Percentiles rank a stretch among this genome's conserved stretches.
These are phyloP conservation scores for Hymenoscyphus fructigenus DNA, from an alignment of 2,329 filamentous ascomycete genomes.

Conservation along the genomic window DNA sequence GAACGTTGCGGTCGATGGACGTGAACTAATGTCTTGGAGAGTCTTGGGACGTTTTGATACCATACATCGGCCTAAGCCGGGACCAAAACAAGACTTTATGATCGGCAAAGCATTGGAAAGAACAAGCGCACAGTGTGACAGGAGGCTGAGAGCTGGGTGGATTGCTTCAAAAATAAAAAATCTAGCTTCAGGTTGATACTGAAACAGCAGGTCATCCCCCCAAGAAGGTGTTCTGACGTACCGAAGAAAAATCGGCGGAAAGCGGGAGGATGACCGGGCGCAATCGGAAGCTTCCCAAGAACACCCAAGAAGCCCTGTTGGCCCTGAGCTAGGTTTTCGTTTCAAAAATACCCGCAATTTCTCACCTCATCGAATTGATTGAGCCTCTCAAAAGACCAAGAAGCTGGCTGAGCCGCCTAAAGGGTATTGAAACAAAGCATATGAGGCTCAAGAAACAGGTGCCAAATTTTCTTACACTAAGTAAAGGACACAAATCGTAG, in stretches of 20 bases:
- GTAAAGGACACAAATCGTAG: neutral
- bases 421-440: neutral
- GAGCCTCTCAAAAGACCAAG: neutral
- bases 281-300: neutral
- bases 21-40: neutral
- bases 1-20: neutral
- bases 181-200: neutral
- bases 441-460: neutral
- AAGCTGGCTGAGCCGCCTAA: neutral
- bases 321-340: neutral
- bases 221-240: neutral
- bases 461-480: neutral
- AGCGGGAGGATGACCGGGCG: neutral
- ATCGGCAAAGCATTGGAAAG: neutral
- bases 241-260: neutral
- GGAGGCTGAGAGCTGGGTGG: neutral
- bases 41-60: constrained; percentile 4
- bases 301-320: neutral
- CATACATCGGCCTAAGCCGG: neutral
- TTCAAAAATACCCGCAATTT: neutral
- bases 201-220: neutral
- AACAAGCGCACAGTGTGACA: neutral
- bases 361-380: neutral
- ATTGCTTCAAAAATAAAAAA: neutral
- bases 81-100: neutral